Percentiles rank a stretch among this genome's conserved stretches.
These are phyloP conservation scores for Corchorus capsularis DNA, from an alignment of 345 rosid species.

Conservation along the genomic window DNA sequence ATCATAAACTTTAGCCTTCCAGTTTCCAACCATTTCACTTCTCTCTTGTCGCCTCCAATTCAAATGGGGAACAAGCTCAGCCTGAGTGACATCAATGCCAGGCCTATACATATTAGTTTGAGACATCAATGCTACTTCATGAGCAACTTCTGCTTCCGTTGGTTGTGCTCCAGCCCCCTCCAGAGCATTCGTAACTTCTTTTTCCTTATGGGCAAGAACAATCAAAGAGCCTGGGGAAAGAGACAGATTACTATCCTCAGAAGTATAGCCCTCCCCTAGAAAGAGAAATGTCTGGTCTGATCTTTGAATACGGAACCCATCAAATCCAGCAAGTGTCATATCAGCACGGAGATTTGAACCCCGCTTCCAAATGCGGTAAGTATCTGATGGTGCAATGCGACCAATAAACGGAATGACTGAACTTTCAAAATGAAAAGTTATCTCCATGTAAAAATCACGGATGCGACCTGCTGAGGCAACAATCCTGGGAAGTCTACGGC, in stretches of 20 bases:
- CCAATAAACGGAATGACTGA: slow-evolving; percentile 95
- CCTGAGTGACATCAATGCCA: slow-evolving; percentile 98
- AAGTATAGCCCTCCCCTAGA: slow-evolving; percentile 81
- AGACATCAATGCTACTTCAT: slow-evolving; percentile 93
- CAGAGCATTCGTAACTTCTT: slow-evolving; percentile 91
- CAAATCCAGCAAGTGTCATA: slow-evolving; percentile 97
- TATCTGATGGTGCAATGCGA: slow-evolving; percentile 98
- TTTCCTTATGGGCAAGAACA: slow-evolving; percentile 93
- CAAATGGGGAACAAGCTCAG: slow-evolving; percentile 84
- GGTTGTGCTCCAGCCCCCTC: slow-evolving; percentile 98
- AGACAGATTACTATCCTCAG: slow-evolving; percentile 70
- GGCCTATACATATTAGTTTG: slow-evolving; percentile 99
- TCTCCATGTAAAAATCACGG: slow-evolving; percentile 98
- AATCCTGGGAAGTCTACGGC: slow-evolving; percentile 90
- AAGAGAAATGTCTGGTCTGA: slow-evolving; percentile 93
- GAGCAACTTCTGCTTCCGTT: slow-evolving; percentile 89
- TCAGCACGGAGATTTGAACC: slow-evolving; percentile 99
- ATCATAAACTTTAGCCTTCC: slow-evolving; percentile 97
- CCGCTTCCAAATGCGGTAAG: slow-evolving; percentile 97
- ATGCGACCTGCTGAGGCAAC: slow-evolving; percentile 83
- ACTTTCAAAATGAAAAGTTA: slow-evolving; percentile 95
- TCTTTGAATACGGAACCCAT: slow-evolving; percentile 92
- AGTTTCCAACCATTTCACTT: slow-evolving; percentile 87
- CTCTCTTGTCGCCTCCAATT: slow-evolving; percentile 99
- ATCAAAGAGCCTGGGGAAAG: slow-evolving; percentile 78